These are phyloP conservation scores for Protomyces macrosporus DNA, from an alignment of 1,139 yeast genomes.

Conservation along the genomic window DNA sequence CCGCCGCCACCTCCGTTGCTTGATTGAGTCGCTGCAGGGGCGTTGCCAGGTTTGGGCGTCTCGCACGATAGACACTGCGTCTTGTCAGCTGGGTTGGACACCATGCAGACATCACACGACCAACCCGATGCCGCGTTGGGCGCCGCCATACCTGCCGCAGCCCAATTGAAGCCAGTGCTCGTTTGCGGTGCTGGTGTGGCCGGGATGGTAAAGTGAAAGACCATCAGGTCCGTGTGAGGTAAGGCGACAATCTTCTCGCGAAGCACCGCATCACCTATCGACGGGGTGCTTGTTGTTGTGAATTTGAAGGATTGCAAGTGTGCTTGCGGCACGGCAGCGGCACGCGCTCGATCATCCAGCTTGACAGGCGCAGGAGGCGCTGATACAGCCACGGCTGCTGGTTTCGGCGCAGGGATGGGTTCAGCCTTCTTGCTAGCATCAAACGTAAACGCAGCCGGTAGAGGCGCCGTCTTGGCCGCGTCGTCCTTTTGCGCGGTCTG, in stretches of 20 bases:
- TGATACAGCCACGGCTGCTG: background rate
- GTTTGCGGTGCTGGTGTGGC: background rate
- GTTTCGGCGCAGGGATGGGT: background rate
- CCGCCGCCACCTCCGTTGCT: background rate
- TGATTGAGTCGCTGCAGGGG: background rate
- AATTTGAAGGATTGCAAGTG: conserved; percentile 1
- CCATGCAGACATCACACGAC: conserved; percentile 21
- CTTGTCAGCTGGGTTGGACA: conserved; percentile 5
- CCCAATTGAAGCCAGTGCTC: conserved; percentile 23
- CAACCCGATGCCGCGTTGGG: conserved; percentile 8
- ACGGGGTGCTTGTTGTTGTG: background rate
- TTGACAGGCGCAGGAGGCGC: background rate
- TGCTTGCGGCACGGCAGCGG: background rate
- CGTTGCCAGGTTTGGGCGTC: background rate
- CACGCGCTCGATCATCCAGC: background rate
- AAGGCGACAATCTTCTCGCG: too few relatives aligned
- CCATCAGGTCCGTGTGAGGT: background rate
- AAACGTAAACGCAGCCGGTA: background rate
- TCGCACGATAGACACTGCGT: conserved; percentile 16
- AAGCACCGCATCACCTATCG: too few relatives aligned
- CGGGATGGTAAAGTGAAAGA: background rate
- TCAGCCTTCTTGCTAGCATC: background rate
- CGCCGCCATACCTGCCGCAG: conserved; percentile 23
- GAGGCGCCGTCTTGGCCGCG: background rate
- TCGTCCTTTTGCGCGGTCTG: background rate